A percentile compares a stretch with the other conserved stretches of the same genome.
Conservation (phyloP, 805 yeast species). For the Saccharomycopsis sp. region DNA sequence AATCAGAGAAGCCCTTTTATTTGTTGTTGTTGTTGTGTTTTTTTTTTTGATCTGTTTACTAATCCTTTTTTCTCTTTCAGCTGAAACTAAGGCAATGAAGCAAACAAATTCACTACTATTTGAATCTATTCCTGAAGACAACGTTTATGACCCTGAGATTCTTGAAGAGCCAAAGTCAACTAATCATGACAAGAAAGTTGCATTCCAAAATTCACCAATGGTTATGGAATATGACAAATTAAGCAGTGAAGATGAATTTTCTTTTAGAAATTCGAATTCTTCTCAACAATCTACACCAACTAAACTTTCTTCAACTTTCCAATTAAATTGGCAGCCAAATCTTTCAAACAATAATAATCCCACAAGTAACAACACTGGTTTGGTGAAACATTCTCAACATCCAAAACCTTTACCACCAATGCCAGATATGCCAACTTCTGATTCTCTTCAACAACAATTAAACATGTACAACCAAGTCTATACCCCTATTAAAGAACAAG, state of each 20-base stretch:
- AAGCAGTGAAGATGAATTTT: constrained; percentile 16
- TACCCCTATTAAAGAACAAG: not conserved
- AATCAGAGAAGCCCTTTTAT: too few species aligned
- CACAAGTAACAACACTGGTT: not conserved
- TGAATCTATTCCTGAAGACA: constrained; percentile 15
- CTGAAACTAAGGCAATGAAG: too few species aligned
- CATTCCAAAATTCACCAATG: constrained; percentile 17
- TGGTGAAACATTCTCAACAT: constrained; percentile 6
- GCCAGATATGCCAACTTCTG: constrained; percentile 18
- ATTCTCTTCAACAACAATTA: constrained; percentile 17
- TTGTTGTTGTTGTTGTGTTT: too few species aligned
- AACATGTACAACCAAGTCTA: constrained; percentile 1
- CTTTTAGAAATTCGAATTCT: constrained; percentile 6
- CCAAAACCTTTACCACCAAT: constrained; percentile 21
- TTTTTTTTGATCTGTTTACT: too few species aligned
- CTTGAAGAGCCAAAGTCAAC: constrained; percentile 1
- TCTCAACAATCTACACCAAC: constrained; percentile 4
- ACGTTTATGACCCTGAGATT: constrained; percentile 3
- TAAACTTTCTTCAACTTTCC: constrained; percentile 8
- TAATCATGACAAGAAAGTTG: constrained; percentile 16
- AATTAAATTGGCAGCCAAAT: constrained; percentile 15
- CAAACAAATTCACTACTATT: constrained; percentile 1
- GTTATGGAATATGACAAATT: constrained; percentile 19
- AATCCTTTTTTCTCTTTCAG: too few species aligned
- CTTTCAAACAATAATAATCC: not conserved